Conservation (phyloP, 176 grass and related monocot genomes). For the Dendrocalamus sinicus region DNA sequence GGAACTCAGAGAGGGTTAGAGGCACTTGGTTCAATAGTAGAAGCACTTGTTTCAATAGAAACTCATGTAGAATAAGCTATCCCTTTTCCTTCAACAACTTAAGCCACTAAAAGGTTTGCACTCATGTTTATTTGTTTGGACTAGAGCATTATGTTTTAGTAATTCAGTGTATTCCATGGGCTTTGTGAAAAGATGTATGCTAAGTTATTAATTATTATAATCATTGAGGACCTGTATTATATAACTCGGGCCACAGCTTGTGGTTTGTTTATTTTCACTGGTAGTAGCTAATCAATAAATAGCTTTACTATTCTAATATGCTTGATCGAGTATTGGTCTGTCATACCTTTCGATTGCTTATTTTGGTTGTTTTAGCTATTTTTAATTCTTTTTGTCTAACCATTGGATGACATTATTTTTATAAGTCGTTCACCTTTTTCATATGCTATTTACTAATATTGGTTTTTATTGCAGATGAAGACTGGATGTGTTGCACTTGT, state of each 20-base stretch:
- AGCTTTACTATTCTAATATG: slow-evolving; percentile 6
- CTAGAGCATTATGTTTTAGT: neutral
- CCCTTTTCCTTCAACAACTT: slow-evolving; percentile 6
- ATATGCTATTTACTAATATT: slow-evolving; percentile 42
- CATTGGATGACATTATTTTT: slow-evolving; percentile 21
- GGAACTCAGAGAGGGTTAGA: neutral
- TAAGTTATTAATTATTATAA: neutral
- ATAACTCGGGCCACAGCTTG: neutral
- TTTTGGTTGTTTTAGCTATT: neutral
- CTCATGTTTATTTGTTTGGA: neutral
- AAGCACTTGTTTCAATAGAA: neutral
- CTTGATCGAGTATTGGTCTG: neutral
- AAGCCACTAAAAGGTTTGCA: neutral
- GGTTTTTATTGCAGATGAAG: slow-evolving; percentile 87
- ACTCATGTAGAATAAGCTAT: slow-evolving; percentile 35
- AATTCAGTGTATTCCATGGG: neutral
- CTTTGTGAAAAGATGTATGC: slow-evolving; percentile 21
- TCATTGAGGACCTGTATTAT: neutral
- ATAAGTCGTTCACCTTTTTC: slow-evolving; percentile 2
- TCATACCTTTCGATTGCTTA: neutral
- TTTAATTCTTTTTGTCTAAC: neutral
- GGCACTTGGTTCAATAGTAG: too few species aligned
- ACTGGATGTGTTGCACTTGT: slow-evolving; percentile 94
- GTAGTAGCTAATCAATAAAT: slow-evolving; percentile 32
- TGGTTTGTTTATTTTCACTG: slow-evolving; percentile 9